Evolutionary conservation across 805 yeast genomes (phyloP).

Genomic region (Ogataea corticis): DNA sequence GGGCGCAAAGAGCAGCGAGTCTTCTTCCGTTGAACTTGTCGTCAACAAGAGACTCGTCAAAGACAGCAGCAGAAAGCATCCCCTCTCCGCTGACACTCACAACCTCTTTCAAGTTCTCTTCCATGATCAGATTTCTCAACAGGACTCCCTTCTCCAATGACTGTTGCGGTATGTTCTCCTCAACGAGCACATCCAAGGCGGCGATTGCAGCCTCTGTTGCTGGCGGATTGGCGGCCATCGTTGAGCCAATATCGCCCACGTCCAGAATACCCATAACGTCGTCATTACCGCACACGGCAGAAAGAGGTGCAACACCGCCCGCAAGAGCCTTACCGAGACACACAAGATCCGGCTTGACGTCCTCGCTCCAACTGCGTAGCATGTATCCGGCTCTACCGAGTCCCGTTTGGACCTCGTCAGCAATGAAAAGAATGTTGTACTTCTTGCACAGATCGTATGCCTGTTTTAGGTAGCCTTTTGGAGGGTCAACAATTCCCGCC

Average conservation of each 20-base stretch:
- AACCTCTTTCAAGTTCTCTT: constrained; percentile 20
- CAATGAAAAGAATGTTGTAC: constrained; percentile 28
- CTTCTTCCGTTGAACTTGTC: constrained; percentile 20
- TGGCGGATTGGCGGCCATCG: constrained; percentile 34
- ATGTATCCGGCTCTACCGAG: constrained; percentile 30
- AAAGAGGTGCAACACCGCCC: constrained; percentile 30
- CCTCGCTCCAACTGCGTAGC: constrained; percentile 21
- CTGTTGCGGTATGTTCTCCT: constrained; percentile 24
- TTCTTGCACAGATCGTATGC: constrained; percentile 27
- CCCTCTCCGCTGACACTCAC: constrained; percentile 26
- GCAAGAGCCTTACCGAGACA: constrained; percentile 31
- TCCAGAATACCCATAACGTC: constrained; percentile 27
- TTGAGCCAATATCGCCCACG: constrained; percentile 30
- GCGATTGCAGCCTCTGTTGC: constrained; percentile 33
- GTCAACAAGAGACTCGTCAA: constrained; percentile 15
- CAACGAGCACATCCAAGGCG: constrained; percentile 29
- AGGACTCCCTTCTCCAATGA: constrained; percentile 22
- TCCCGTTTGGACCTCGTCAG: constrained; percentile 34
- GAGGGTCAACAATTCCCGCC: constrained; percentile 32
- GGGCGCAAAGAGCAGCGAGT: constrained; percentile 24
- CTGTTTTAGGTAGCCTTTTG: constrained; percentile 24
- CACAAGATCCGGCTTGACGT: constrained; percentile 30
- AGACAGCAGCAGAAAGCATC: constrained; percentile 23
- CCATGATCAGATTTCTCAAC: constrained; percentile 17
- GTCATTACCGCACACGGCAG: constrained; percentile 26